Conservation (phyloP, 306 rosid species). For the Chamaecrista fasciculata region DNA sequence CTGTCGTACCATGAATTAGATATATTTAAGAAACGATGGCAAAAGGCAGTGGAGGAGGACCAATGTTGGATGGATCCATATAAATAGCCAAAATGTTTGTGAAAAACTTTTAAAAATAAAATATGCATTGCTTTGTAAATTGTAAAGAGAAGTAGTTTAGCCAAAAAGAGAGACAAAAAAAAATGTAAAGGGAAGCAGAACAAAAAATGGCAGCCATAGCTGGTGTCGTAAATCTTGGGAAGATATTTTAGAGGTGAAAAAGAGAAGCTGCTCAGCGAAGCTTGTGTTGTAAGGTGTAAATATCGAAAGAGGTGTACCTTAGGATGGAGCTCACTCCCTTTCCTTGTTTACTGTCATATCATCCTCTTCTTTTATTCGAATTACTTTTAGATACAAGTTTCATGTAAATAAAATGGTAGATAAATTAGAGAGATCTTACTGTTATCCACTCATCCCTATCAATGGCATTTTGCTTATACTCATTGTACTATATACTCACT, state of each 20-base stretch:
- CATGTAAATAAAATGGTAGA: not conserved
- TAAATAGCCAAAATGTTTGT: constrained; percentile 10
- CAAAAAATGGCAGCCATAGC: not conserved
- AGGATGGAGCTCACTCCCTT: not conserved
- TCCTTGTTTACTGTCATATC: not conserved
- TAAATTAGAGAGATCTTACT: not conserved
- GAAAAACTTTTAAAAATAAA: constrained; percentile 11
- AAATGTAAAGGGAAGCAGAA: not conserved
- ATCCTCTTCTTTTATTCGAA: not conserved
- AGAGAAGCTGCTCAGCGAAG: not conserved
- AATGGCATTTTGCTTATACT: not conserved
- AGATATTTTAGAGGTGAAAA: not conserved
- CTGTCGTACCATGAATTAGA: constrained; percentile 41
- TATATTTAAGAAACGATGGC: constrained; percentile 44
- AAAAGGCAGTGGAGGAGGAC: constrained; percentile 41
- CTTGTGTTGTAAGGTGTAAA: not conserved
- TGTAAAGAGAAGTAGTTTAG: not conserved
- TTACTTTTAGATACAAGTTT: constrained; percentile 4
- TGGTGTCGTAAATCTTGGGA: not conserved
- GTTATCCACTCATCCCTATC: not conserved
- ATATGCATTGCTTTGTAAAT: no score
- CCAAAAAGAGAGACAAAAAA: no score
- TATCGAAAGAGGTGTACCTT: not conserved
- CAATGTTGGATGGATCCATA: constrained; percentile 51
- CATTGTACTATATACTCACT: not conserved